Percentiles rank a stretch among this genome's conserved stretches.
phyloP scores from a whole-genome alignment of 2,329 filamentous ascomycete species.

The Aciculosporium take region DNA sequence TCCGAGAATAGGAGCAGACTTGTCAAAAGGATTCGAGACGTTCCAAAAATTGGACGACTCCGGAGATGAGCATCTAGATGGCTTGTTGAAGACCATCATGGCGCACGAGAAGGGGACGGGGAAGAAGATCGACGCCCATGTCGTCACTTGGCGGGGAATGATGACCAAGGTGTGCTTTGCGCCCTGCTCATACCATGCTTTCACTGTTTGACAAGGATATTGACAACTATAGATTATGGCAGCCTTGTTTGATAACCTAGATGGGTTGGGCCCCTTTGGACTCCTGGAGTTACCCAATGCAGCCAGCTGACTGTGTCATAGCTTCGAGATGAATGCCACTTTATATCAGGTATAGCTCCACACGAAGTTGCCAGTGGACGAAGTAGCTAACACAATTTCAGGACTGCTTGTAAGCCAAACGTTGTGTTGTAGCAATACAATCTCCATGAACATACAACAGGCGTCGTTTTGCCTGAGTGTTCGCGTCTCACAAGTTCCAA shows the following conservation, averaged over 20 bases:
- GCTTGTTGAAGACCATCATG: conserved; percentile 62
- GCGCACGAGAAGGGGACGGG: conserved; percentile 55
- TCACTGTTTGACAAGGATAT: background rate
- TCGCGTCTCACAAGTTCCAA: background rate
- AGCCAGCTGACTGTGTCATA: background rate
- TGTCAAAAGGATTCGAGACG: conserved; percentile 66
- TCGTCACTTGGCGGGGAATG: conserved; percentile 95
- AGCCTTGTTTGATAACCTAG: conserved; percentile 65
- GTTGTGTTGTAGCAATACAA: too few relatives aligned
- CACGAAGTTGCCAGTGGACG: conserved; percentile 7
- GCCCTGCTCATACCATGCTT: background rate
- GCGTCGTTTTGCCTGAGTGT: background rate
- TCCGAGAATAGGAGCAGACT: conserved; percentile 52
- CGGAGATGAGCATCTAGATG: conserved; percentile 76
- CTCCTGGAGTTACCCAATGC: background rate
- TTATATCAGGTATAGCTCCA: conserved; percentile 58
- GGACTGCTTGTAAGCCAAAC: conserved; percentile 36
- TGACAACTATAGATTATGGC: conserved; percentile 56
- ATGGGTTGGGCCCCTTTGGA: conserved; percentile 46
- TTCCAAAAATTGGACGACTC: conserved; percentile 76
- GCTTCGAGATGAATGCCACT: conserved; percentile 91
- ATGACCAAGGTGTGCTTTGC: conserved; percentile 68
- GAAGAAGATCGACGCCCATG: conserved; percentile 55
- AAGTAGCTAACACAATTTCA: conserved; percentile 14
- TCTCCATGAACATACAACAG: too few relatives aligned